Evolutionary conservation across 192 early-diverging fungal species (phyloP), one percentile per base, ranked within the genome.

Genomic region (Chytriomyces hyalinus): DNA sequence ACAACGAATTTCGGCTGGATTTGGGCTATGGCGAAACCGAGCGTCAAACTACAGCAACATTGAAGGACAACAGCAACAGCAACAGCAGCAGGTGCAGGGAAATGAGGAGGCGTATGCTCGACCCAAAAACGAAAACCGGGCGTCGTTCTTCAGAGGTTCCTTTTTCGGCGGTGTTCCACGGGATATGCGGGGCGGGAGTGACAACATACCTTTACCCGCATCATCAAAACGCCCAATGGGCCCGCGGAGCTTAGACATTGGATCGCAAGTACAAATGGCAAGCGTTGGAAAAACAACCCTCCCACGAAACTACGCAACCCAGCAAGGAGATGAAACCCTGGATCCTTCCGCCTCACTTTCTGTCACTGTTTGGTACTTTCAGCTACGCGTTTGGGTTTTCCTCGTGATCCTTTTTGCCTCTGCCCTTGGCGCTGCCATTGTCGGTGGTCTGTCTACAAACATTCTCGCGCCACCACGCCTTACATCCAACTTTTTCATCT

Each of bases 81-180:
- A 15, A 65, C 11, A 13, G 8, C 36, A 15, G 4, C 36, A 68
- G 15, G 45, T 48, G 24, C 8, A 46, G 15, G 36, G 17, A 46
- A 20, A 59, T 36, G 70, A 64, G 10, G 73, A 75, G 43, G 17
- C 10, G 46, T 65, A 75, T 20, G 47, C 36, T 15, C 20, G 51
- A 46, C 72, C 72, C 13, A 22, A 24, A 48, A 51, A 50, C 3
- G 57, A 10, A 7, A 44, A 65, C 6, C 62, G 73, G 10, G 20
- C 28, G 13, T 75, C 73, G 9, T 65, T 75, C 63, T 75, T 75
- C 48, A n/a, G 73, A 3, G 17, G 15, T 11, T 75, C 73, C 11
- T 65, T 75, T 8, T 75, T 75, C 50, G 73, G 73, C 24, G 72
- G 72, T 70, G 64, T 65, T 45, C 64, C 61, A 48, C 73, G 20